Percentiles rank a stretch among this genome's conserved stretches.
phyloP scores from a whole-genome alignment of 306 rosid genomes.

The Ceratonia siliqua region DNA sequence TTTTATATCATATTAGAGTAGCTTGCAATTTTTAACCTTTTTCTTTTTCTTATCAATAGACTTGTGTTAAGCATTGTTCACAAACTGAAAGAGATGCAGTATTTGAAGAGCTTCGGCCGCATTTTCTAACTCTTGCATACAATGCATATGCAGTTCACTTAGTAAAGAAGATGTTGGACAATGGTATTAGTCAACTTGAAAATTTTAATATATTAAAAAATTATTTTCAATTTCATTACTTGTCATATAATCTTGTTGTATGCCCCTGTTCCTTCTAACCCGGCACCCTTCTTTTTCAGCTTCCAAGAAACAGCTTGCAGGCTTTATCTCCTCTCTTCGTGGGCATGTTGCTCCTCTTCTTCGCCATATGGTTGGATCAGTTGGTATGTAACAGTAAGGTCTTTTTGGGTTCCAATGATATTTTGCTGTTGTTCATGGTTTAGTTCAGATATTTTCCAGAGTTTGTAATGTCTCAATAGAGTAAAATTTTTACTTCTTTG shows the following conservation, averaged over 20 bases:
- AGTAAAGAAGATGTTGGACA: conserved; percentile 88
- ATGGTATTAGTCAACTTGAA: conserved; percentile 54
- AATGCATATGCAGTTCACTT: conserved; percentile 85
- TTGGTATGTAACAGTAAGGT: conserved; percentile 53
- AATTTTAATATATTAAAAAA: background rate
- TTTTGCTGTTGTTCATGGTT: background rate
- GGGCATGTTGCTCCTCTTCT: conserved; percentile 95
- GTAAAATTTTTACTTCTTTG: background rate
- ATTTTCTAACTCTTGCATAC: conserved; percentile 71
- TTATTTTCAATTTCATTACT: no score
- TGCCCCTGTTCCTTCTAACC: conserved; percentile 12
- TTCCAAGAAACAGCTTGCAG: conserved; percentile 78
- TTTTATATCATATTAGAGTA: background rate
- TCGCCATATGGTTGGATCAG: conserved; percentile 94
- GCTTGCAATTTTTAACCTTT: conserved; percentile 36
- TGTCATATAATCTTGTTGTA: conserved; percentile 5
- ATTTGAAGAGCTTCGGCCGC: conserved; percentile 87
- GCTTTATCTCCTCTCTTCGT: conserved; percentile 70
- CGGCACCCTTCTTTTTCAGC: conserved; percentile 50
- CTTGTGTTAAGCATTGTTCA: conserved; percentile 86
- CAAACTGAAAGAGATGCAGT: conserved; percentile 76
- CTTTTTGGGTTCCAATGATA: background rate
- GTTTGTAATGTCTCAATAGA: background rate
- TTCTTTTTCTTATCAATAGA: conserved; percentile 43
- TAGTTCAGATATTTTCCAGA: background rate